Evolutionary conservation across 768 basidiomycete species (phyloP).

Genomic region (Phlebiopsis flavidoalba): DNA sequence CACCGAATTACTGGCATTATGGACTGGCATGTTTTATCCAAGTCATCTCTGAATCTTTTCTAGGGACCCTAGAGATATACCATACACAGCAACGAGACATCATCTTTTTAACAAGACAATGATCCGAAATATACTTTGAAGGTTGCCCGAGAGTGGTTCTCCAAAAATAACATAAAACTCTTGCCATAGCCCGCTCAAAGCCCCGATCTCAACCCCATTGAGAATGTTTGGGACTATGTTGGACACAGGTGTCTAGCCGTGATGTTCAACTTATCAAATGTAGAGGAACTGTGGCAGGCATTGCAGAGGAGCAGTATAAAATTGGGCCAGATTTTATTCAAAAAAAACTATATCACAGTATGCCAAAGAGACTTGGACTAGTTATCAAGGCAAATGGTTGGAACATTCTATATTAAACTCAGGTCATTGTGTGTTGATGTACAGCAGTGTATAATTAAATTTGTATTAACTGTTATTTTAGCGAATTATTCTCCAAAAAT

Average conservation of each 20-base stretch:
- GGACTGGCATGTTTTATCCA: slow-evolving; percentile 21
- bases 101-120: slow-evolving; percentile 33
- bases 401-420: background rate
- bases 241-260: slow-evolving; percentile 9
- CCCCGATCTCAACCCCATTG: slow-evolving; percentile 32
- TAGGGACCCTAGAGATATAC: slow-evolving; percentile 24
- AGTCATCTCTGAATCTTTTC: slow-evolving; percentile 25
- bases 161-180: slow-evolving; percentile 20
- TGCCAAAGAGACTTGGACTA: background rate
- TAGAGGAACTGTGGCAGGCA: slow-evolving; percentile 20
- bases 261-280: slow-evolving; percentile 13
- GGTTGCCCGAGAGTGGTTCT: slow-evolving; percentile 25
- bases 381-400: background rate
- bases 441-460: no score
- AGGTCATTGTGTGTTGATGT: no score
- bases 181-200: slow-evolving; percentile 29
- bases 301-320: slow-evolving; percentile 1
- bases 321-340: background rate
- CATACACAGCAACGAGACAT: slow-evolving; percentile 12
- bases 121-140: slow-evolving; percentile 32
- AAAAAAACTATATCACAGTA: background rate
- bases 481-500: no score
- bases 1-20: slow-evolving; percentile 29
- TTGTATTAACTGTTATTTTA: no score
- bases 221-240: slow-evolving; percentile 30